phyloP scores from a whole-genome alignment of 2,329 filamentous ascomycete genomes.

The Diaporthe ampelina region DNA sequence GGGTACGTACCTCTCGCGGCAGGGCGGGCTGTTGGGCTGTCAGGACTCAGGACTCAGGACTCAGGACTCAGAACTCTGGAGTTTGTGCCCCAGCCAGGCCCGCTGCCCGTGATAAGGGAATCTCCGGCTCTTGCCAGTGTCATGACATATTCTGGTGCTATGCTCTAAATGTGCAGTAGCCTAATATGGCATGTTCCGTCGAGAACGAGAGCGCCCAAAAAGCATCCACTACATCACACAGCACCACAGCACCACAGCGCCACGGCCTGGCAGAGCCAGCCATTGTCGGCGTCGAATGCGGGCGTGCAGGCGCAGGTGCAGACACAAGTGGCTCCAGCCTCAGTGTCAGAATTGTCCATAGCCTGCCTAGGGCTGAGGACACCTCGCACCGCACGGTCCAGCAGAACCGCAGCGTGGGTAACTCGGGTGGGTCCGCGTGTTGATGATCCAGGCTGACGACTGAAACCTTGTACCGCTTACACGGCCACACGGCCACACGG shows the following conservation, averaged over 20 bases:
- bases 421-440: conserved; percentile 32
- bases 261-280: not conserved
- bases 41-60: not conserved
- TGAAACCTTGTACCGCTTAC: conserved; percentile 28
- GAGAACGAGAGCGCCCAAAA: not conserved
- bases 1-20: not conserved
- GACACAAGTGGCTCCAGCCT: not conserved
- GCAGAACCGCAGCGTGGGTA: conserved; percentile 39
- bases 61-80: not conserved
- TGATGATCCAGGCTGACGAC: conserved; percentile 25
- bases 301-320: not conserved
- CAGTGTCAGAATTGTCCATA: not conserved
- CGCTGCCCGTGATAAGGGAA: conserved; percentile 7
- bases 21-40: not conserved
- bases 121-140: not conserved
- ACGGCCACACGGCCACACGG: not conserved
- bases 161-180: not conserved
- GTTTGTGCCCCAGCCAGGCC: conserved; percentile 14
- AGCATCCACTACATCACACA: not conserved
- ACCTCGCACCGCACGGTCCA: conserved; percentile 38
- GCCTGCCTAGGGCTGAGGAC: conserved; percentile 36
- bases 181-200: conserved; percentile 13
- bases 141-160: not conserved
- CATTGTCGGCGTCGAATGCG: conserved; percentile 2
- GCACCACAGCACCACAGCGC: not conserved